Percentiles rank a stretch among this genome's conserved stretches.
Conservation (phyloP, 495 filamentous ascomycete species). For the Tirmania nivea region DNA sequence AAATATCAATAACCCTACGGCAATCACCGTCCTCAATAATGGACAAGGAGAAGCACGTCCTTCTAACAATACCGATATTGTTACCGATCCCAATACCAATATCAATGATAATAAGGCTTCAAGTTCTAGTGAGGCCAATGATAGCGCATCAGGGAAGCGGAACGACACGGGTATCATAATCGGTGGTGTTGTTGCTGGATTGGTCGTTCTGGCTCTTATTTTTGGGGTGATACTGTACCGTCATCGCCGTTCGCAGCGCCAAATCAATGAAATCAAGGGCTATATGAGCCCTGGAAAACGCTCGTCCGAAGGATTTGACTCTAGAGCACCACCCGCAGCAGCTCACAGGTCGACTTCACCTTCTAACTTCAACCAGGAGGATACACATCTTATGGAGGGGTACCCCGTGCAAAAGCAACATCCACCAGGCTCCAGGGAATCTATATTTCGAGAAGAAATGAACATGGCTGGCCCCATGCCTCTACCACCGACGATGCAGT, state of each 20-base stretch:
- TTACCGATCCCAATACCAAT: neutral
- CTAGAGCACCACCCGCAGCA: neutral
- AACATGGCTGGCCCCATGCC: too few species aligned
- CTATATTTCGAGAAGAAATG: too few species aligned
- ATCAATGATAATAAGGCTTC: neutral
- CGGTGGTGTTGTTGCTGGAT: constrained; percentile 18
- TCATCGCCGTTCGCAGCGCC: constrained; percentile 1
- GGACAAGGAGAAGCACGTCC: neutral
- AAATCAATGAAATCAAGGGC: neutral
- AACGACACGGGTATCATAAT: constrained; percentile 5
- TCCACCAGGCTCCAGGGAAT: too few species aligned
- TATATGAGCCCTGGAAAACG: neutral
- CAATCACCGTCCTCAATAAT: neutral
- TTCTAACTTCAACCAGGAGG: neutral
- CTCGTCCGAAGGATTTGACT: neutral
- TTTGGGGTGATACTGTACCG: constrained; percentile 6
- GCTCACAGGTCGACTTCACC: neutral
- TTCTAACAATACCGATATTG: neutral
- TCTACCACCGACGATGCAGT: too few species aligned
- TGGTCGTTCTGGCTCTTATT: constrained; percentile 9
- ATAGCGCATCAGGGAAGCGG: neutral
- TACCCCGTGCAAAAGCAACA: neutral
- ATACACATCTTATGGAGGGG: neutral
- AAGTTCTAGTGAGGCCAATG: neutral
- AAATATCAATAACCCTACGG: neutral